Evolutionary conservation across 345 rosid species (phyloP).

Genomic region (Anacardium occidentale): DNA sequence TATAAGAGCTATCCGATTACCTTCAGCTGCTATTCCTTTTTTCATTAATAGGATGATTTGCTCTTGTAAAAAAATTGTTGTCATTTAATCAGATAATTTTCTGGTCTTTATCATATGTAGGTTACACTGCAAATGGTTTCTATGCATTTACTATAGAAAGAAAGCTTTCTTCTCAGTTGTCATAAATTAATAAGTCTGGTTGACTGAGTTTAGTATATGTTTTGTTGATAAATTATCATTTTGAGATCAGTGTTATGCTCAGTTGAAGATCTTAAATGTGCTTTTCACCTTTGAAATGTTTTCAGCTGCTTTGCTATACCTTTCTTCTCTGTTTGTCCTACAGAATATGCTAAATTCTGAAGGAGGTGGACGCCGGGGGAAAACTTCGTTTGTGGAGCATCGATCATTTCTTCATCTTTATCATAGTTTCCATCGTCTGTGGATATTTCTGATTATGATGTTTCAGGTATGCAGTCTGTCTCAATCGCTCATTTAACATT

Average conservation of each 20-base stretch:
- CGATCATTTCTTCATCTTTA: conserved; percentile 93
- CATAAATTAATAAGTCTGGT: neutral
- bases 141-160: neutral
- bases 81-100: neutral
- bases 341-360: conserved; percentile 69
- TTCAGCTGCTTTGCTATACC: conserved; percentile 1
- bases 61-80: neutral
- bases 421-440: conserved; percentile 95
- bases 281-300: conserved; percentile 1
- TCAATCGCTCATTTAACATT: neutral
- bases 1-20: neutral
- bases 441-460: conserved; percentile 98
- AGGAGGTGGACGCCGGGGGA: conserved; percentile 68
- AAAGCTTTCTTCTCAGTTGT: neutral
- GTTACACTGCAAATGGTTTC: neutral
- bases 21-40: neutral
- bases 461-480: conserved; percentile 68
- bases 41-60: neutral
- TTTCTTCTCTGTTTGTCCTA: conserved; percentile 18
- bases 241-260: too few relatives aligned
- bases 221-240: too few relatives aligned
- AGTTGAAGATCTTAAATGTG: too few relatives aligned
- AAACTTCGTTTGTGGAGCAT: conserved; percentile 96
- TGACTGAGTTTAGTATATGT: neutral
- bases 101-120: neutral